Conservation (phyloP, 2,329 filamentous ascomycete genomes). For the Parascedosporium putredinis region DNA sequence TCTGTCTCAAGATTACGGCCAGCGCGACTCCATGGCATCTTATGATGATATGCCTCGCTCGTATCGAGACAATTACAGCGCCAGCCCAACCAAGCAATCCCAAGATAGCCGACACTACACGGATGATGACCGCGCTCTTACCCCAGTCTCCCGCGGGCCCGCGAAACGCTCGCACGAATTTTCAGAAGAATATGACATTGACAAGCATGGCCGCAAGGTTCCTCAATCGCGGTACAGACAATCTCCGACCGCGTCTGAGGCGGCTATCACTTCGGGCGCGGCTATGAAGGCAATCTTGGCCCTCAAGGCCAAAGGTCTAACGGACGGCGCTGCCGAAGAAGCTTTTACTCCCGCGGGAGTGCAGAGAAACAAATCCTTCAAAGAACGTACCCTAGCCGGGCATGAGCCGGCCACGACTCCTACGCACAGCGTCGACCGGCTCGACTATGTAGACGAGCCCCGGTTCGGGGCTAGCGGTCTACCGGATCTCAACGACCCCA, state of each 20-base stretch:
- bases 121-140: conserved; percentile 28
- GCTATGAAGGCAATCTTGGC: conserved; percentile 42
- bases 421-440: conserved; percentile 46
- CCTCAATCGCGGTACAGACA: conserved; percentile 31
- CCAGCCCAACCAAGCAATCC: conserved; percentile 32
- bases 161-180: conserved; percentile 33
- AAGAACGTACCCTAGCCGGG: conserved; percentile 50
- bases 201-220: conserved; percentile 48
- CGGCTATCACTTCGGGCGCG: conserved; percentile 46
- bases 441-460: conserved; percentile 40
- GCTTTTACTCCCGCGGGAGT: conserved; percentile 41
- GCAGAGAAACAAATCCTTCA: conserved; percentile 53
- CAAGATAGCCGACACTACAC: conserved; percentile 27
- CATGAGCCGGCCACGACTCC: conserved; percentile 45
- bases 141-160: conserved; percentile 26
- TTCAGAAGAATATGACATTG: conserved; percentile 43
- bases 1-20: conserved; percentile 47
- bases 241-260: conserved; percentile 46
- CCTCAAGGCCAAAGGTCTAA: conserved; percentile 31
- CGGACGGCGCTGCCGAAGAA: conserved; percentile 23
- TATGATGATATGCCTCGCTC: conserved; percentile 19
- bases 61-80: conserved; percentile 22
- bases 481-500: conserved; percentile 57
- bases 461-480: conserved; percentile 60
- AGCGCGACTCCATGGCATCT: conserved; percentile 27